Evolutionary conservation across 805 yeast genomes (phyloP).

Genomic region (Danielia oregonensis): DNA sequence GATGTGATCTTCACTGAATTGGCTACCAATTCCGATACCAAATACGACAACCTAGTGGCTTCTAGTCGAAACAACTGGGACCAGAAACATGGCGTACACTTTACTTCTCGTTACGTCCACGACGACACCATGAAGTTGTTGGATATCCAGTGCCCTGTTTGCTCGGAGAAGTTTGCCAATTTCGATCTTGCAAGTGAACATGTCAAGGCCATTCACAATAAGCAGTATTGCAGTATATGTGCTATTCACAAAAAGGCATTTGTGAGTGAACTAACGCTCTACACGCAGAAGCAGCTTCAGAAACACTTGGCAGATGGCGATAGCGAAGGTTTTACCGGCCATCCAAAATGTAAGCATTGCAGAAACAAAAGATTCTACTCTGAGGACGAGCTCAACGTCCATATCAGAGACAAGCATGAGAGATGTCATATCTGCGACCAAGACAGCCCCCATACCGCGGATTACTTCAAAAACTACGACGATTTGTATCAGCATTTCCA

Average conservation of each 20-base stretch:
- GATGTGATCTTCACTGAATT: constrained; percentile 56
- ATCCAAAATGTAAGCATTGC: constrained; percentile 86
- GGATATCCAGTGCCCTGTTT: constrained; percentile 53
- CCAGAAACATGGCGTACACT: constrained; percentile 52
- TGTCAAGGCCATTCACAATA: constrained; percentile 58
- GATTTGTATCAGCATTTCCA: constrained; percentile 72
- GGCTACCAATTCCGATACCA: constrained; percentile 21
- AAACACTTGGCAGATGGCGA: constrained; percentile 76
- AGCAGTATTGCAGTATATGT: constrained; percentile 71
- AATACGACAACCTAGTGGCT: constrained; percentile 33
- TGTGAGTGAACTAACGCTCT: constrained; percentile 63
- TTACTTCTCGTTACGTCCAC: constrained; percentile 50
- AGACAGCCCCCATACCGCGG: constrained; percentile 51
- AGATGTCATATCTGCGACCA: constrained; percentile 88
- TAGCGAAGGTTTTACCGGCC: constrained; percentile 74
- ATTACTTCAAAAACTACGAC: constrained; percentile 73
- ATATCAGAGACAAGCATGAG: constrained; percentile 81
- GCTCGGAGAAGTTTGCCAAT: constrained; percentile 38
- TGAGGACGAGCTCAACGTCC: constrained; percentile 78
- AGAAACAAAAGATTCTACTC: constrained; percentile 73
- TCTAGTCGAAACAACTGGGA: constrained; percentile 31
- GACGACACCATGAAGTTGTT: constrained; percentile 50
- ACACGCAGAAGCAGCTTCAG: constrained; percentile 57
- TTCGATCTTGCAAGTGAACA: constrained; percentile 66
- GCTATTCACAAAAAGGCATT: constrained; percentile 73